phyloP scores from a whole-genome alignment of 2,329 filamentous ascomycete genomes.

The Diaporthe australafricana region DNA sequence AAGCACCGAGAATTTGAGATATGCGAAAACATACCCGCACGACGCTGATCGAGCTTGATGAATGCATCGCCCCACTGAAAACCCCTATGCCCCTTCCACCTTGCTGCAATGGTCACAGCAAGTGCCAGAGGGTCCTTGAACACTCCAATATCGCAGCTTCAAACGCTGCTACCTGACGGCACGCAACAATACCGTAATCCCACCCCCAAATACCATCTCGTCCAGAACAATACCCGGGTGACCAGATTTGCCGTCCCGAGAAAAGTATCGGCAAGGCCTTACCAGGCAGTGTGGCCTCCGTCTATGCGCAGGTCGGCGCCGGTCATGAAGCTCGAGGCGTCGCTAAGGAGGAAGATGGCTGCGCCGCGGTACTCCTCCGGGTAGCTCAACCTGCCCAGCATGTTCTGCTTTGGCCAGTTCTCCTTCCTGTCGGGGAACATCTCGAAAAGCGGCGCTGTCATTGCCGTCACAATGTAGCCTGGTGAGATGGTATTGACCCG shows the following conservation, averaged over 20 bases:
- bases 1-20: background rate
- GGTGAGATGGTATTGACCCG: conserved; percentile 85
- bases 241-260: background rate
- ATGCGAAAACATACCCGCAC: background rate
- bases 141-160: background rate
- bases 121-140: background rate
- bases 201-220: background rate
- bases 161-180: background rate
- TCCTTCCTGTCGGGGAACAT: conserved; percentile 75
- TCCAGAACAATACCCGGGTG: background rate
- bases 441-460: conserved; percentile 85
- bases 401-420: conserved; percentile 86
- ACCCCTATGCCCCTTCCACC: background rate
- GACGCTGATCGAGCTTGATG: background rate
- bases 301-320: conserved; percentile 77
- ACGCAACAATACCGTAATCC: background rate
- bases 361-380: conserved; percentile 79
- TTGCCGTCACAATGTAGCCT: conserved; percentile 83
- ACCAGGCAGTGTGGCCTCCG: conserved; percentile 75
- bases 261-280: conserved; percentile 37
- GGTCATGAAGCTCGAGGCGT: conserved; percentile 78
- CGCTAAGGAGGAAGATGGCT: conserved; percentile 74
- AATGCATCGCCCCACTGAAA: conserved; percentile 3
- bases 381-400: conserved; percentile 77
- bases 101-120: background rate